These are phyloP conservation scores for Dimargaris xerosporica DNA, from an alignment of 192 early-diverging fungal species.

Conservation along the genomic window DNA sequence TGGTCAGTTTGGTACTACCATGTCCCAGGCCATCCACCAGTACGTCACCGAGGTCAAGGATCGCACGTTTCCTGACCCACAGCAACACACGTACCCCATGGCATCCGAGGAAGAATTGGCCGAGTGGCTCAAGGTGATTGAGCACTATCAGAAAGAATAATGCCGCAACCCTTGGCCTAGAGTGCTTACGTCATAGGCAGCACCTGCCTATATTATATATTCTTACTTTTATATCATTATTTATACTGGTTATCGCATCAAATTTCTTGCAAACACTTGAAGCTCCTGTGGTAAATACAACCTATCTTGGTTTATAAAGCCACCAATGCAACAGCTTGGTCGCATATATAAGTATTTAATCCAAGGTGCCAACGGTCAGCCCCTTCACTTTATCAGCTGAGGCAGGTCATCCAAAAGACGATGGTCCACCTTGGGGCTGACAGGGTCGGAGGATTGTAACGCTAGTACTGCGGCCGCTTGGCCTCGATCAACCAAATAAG, in stretches of 20 bases:
- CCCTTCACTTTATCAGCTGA: no score
- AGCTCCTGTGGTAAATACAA: no score
- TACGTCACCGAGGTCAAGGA: slow-evolving; percentile 66
- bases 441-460: background rate
- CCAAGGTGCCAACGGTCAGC: no score
- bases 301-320: no score
- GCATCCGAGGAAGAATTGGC: slow-evolving; percentile 27
- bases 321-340: no score
- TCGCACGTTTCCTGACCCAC: slow-evolving; percentile 55
- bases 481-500: background rate
- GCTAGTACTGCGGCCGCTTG: background rate
- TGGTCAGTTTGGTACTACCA: slow-evolving; percentile 54
- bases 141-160: background rate
- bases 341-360: no score
- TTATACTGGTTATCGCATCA: background rate
- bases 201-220: background rate
- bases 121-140: slow-evolving; percentile 24
- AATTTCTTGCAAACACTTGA: background rate
- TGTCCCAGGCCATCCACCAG: slow-evolving; percentile 49
- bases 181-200: background rate
- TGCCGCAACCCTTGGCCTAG: no score
- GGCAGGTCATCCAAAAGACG: background rate
- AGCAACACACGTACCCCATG: slow-evolving; percentile 71
- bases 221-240: background rate
- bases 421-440: background rate